Conservation (phyloP, 2,329 filamentous ascomycete genomes). For the Dissoconium aciculare region DNA sequence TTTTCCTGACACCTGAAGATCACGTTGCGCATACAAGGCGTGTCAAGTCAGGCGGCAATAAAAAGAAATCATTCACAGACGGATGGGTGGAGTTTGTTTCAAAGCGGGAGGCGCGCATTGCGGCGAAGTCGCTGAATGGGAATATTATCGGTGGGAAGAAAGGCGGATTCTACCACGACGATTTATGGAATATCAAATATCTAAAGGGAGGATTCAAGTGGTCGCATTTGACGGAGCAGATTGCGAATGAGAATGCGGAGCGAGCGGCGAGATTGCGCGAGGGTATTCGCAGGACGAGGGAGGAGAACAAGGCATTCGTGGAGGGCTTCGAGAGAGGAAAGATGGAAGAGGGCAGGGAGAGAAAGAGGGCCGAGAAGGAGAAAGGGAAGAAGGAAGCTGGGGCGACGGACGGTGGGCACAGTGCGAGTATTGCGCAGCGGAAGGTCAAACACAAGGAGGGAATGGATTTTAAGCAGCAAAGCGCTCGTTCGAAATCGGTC, state of each 20-base stretch:
- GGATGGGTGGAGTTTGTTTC: conserved; percentile 73
- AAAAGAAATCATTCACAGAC: conserved; percentile 67
- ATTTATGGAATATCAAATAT: conserved; percentile 74
- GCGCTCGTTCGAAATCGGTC: not conserved
- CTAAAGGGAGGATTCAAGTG: conserved; percentile 76
- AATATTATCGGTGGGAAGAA: conserved; percentile 72
- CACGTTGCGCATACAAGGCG: conserved; percentile 49
- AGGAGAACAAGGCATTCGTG: conserved; percentile 70
- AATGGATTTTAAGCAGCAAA: not conserved
- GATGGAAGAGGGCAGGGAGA: conserved; percentile 57
- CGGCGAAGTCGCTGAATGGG: conserved; percentile 61
- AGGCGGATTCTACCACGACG: conserved; percentile 67
- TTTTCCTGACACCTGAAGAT: conserved; percentile 68
- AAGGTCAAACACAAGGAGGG: not conserved
- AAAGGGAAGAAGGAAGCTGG: conserved; percentile 23
- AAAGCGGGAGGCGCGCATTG: conserved; percentile 64
- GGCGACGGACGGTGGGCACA: too few relatives aligned
- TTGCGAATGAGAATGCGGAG: conserved; percentile 68
- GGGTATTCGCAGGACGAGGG: conserved; percentile 59
- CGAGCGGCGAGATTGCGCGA: conserved; percentile 58
- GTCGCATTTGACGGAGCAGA: conserved; percentile 56
- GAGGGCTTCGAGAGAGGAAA: conserved; percentile 66
- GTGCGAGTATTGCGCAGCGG: too few relatives aligned
- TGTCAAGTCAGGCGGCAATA: conserved; percentile 61
- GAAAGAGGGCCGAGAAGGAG: conserved; percentile 41